Percentiles rank a stretch among this genome's conserved stretches.
phyloP scores from a whole-genome alignment of 1,284 basidiomycete species.

The Cerioporus squamosus region DNA sequence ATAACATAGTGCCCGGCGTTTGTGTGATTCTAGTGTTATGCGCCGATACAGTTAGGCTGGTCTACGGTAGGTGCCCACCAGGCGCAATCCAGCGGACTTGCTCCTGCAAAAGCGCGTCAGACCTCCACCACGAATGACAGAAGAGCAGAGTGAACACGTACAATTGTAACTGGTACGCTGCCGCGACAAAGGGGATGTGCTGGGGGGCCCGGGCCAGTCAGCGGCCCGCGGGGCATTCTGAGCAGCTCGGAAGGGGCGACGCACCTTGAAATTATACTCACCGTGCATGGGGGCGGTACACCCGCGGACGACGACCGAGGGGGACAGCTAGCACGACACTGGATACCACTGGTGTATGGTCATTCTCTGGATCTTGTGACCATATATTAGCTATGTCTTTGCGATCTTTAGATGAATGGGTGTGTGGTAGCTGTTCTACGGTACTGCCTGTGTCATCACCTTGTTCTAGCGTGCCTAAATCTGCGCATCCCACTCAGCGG shows the following conservation, averaged over 20 bases:
- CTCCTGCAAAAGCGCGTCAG: slow-evolving; percentile 19
- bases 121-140: neutral
- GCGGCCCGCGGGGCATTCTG: neutral
- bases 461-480: too few species aligned
- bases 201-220: slow-evolving; percentile 33
- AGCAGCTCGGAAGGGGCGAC: slow-evolving; percentile 19
- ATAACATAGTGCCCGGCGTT: neutral
- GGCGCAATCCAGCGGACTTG: slow-evolving; percentile 19
- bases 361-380: too few species aligned
- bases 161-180: slow-evolving; percentile 69
- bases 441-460: too few species aligned
- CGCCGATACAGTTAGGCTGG: slow-evolving; percentile 18
- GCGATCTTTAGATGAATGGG: too few species aligned
- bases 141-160: slow-evolving; percentile 42
- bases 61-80: slow-evolving; percentile 17
- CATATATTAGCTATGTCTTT: too few species aligned
- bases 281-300: slow-evolving; percentile 37
- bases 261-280: slow-evolving; percentile 69
- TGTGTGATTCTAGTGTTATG: slow-evolving; percentile 5
- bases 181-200: slow-evolving; percentile 75
- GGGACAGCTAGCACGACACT: too few species aligned
- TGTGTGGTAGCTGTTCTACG: too few species aligned
- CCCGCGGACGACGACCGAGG: slow-evolving; percentile 31
- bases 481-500: too few species aligned
- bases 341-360: too few species aligned